A percentile compares a stretch with the other conserved stretches of the same genome.
These are phyloP conservation scores for Skeletonema marinoi DNA, from an alignment of 108 stramenopile genomes.

Conservation along the genomic window DNA sequence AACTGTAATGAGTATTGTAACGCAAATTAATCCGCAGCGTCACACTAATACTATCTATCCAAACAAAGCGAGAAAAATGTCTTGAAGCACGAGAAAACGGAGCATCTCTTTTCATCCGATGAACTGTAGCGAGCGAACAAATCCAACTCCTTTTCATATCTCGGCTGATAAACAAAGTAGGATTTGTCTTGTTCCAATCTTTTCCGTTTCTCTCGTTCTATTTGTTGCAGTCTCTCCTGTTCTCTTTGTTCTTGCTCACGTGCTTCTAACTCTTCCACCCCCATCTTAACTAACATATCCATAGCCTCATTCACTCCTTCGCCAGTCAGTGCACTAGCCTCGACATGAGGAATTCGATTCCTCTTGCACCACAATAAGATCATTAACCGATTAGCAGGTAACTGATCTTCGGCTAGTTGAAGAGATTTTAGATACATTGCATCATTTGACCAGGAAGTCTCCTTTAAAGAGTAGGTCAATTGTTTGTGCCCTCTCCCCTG, in stretches of 20 bases:
- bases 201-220: background rate
- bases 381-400: constrained; percentile 71
- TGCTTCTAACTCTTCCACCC: constrained; percentile 37
- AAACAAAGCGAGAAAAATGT: background rate
- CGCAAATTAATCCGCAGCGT: too few relatives aligned
- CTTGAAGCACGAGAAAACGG: constrained; percentile 4
- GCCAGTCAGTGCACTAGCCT: constrained; percentile 72
- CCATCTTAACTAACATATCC: constrained; percentile 48
- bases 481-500: constrained; percentile 51
- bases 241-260: background rate
- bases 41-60: background rate
- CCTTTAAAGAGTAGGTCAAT: constrained; percentile 43
- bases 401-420: constrained; percentile 68
- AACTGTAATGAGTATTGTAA: too few relatives aligned
- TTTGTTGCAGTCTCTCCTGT: background rate
- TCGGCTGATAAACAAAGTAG: constrained; percentile 35
- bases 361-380: constrained; percentile 79
- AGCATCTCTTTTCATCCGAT: constrained; percentile 30
- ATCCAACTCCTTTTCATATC: constrained; percentile 27
- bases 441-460: constrained; percentile 58
- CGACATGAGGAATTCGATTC: constrained; percentile 76
- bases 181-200: background rate
- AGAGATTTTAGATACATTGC: constrained; percentile 68
- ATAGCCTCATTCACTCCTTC: constrained; percentile 70
- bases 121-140: constrained; percentile 38